A percentile compares a stretch with the other conserved stretches of the same genome.
Conservation (phyloP, 192 early-diverging fungal genomes). For the Linnemannia elongata region DNA sequence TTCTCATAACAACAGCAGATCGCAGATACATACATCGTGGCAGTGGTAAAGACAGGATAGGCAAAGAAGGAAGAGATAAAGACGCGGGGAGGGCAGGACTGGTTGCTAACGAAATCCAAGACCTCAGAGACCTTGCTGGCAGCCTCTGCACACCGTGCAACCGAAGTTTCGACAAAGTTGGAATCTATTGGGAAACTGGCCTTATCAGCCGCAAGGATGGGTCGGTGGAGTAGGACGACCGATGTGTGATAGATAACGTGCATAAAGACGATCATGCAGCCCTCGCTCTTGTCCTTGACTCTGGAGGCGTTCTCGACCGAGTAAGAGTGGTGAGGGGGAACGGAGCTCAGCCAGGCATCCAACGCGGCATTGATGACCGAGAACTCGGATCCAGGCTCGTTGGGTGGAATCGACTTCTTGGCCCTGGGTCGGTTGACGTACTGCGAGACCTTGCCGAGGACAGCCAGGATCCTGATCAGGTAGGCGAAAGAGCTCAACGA, state of each 20-base stretch:
- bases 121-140: slow-evolving; percentile 57
- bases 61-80: slow-evolving; percentile 58
- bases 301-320: slow-evolving; percentile 47
- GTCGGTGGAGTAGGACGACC: slow-evolving; percentile 63
- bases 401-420: slow-evolving; percentile 50
- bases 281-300: slow-evolving; percentile 26
- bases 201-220: slow-evolving; percentile 56
- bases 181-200: slow-evolving; percentile 35
- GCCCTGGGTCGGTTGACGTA: slow-evolving; percentile 60
- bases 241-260: slow-evolving; percentile 63
- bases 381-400: slow-evolving; percentile 62
- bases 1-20: neutral
- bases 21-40: slow-evolving; percentile 56
- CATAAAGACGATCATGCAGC: slow-evolving; percentile 49
- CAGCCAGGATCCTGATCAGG: slow-evolving; percentile 51
- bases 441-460: slow-evolving; percentile 61
- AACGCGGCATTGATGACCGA: slow-evolving; percentile 53
- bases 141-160: slow-evolving; percentile 57
- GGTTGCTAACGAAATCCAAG: slow-evolving; percentile 29
- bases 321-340: slow-evolving; percentile 50
- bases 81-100: slow-evolving; percentile 48
- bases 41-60: slow-evolving; percentile 64
- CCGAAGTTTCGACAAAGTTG: slow-evolving; percentile 57
- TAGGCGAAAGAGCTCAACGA: slow-evolving; percentile 53
- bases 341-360: slow-evolving; percentile 48